Evolutionary conservation across 2,329 filamentous ascomycete genomes (phyloP).

Genomic region (Mycosphaerella sp.): DNA sequence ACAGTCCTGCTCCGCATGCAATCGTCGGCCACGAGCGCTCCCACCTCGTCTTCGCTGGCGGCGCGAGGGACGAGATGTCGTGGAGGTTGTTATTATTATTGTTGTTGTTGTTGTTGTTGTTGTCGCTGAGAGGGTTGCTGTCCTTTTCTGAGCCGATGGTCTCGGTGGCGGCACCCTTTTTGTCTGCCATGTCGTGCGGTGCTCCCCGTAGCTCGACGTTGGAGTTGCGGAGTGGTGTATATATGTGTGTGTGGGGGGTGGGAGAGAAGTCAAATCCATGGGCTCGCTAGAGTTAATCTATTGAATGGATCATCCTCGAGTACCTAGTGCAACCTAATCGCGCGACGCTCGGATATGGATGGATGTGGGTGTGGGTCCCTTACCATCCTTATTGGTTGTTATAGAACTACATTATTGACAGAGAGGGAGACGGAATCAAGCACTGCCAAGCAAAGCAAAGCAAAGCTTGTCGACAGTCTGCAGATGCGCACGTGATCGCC

Average conservation of each 20-base stretch:
- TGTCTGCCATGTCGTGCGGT: constrained; percentile 11
- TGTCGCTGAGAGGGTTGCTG: not conserved
- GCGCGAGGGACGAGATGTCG: constrained; percentile 9
- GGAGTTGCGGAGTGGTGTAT: no score
- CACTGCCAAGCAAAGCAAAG: no score
- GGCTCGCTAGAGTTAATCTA: no score
- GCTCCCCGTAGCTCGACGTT: not conserved
- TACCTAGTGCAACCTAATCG: no score
- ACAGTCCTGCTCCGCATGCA: constrained; percentile 82
- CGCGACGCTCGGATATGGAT: not conserved
- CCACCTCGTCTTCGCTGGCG: constrained; percentile 30
- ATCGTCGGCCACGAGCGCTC: constrained; percentile 66
- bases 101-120: not conserved
- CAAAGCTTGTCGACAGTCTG: no score
- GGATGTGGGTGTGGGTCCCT: no score
- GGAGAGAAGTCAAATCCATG: no score
- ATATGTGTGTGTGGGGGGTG: no score
- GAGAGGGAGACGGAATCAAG: no score
- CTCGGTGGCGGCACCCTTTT: constrained; percentile 1
- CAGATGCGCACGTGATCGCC: no score
- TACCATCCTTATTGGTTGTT: no score
- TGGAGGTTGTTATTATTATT: not conserved
- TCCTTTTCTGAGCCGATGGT: not conserved
- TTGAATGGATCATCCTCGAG: no score
- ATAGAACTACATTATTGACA: not conserved